Base-by-base conservation (phyloP, 2,329 filamentous ascomycete species). In the Colletotrichum filicis region DNA sequence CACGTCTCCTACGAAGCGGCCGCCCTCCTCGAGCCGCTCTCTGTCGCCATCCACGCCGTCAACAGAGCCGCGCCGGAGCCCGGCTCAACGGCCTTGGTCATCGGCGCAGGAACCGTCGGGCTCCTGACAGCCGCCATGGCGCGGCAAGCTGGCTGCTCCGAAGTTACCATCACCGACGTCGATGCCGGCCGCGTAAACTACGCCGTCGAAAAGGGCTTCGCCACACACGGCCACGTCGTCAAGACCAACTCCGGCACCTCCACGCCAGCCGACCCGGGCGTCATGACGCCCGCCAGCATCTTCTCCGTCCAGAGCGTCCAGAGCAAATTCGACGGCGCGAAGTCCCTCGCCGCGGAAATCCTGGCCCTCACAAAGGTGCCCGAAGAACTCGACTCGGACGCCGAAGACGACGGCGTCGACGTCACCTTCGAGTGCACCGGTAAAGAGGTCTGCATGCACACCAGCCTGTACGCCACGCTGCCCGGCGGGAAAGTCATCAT, bases 361-460 rank as follows among this genome's bases (percentile, higher is more conserved):
- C 82, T 90, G 55, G 80, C 85, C 1, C 76, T 85, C 11, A 82
- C 84, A 1, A 81, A 76, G 57, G 74, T 68, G 7, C 55, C 75
- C 19, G 77, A 76, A 8, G 79, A 77, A 2, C 71, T 79, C n/a
- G 66, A 83, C 1, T 78, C 80, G n/a, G 78, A 80, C 30, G 85
- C 86, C 7, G 86, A 88, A 26, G 92, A 93, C 64, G 88, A 85
- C 1, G 92, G 93, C 59, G 88, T 94, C 2, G 92, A 94, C 77
- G 82, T 92, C 5, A 90, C 92, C 0, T 95, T 95, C 75, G 93
- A 95, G 81, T 95, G 93, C 79, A 95, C 93, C 0, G 93, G 93
- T 32, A 93, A 94, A 74, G 92, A 93, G 74, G 87, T 89, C 0
- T 94, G 93, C 79, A 91, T 94, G 83, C 93, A 94, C 79, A 92